A percentile compares a stretch with the other conserved stretches of the same genome.
Evolutionary conservation across 108 stramenopile genomes (phyloP).

Genomic region (Stephanodiscus minutulus): DNA sequence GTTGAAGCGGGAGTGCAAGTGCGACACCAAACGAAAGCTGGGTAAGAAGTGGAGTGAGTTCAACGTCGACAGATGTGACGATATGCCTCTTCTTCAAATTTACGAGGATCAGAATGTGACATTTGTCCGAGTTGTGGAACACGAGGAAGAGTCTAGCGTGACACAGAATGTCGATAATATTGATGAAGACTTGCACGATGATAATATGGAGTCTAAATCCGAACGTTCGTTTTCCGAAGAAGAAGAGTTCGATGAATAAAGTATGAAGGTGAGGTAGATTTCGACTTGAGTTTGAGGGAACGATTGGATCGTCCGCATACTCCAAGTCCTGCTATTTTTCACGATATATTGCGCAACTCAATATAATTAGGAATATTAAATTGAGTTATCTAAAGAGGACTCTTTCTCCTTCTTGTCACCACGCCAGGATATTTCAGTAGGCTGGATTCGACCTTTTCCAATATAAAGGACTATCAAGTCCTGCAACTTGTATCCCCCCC

Average conservation of each 20-base stretch:
- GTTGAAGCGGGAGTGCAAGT: constrained; percentile 55
- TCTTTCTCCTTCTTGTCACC: too few species aligned
- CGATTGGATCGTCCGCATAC: not conserved
- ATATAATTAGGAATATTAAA: too few species aligned
- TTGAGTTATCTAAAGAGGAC: too few species aligned
- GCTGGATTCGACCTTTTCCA: too few species aligned
- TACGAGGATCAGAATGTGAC: constrained; percentile 42
- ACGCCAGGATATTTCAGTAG: too few species aligned
- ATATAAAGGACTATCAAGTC: too few species aligned
- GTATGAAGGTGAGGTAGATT: too few species aligned
- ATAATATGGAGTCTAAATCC: constrained; percentile 26
- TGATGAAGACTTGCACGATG: not conserved
- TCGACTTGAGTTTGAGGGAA: too few species aligned
- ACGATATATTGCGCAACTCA: not conserved
- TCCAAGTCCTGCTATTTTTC: not conserved
- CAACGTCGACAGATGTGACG: constrained; percentile 42
- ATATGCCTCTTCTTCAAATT: constrained; percentile 49
- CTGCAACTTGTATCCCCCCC: too few species aligned
- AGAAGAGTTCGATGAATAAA: constrained; percentile 38
- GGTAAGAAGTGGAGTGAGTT: constrained; percentile 72
- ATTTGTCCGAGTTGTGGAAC: constrained; percentile 59
- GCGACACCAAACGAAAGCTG: constrained; percentile 77
- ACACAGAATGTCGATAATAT: constrained; percentile 20
- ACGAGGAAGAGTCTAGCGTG: constrained; percentile 24
- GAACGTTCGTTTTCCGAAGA: constrained; percentile 29